Percentiles rank a stretch among this genome's conserved stretches.
Conservation (phyloP, 2,329 filamentous ascomycete genomes). For the Sclerotinia borealis region DNA sequence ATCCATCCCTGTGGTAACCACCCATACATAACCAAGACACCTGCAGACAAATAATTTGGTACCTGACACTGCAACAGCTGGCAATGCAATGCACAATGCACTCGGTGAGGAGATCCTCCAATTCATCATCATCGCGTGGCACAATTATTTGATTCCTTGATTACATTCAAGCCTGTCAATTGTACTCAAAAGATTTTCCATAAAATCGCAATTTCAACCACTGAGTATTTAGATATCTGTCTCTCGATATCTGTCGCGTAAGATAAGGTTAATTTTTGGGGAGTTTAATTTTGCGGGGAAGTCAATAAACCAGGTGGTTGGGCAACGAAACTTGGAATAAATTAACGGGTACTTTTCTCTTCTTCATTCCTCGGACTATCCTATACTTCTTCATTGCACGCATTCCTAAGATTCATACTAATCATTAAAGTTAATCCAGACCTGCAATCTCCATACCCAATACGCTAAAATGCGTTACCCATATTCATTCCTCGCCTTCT, state of each 20-base stretch:
- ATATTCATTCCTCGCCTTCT: not conserved
- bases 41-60: not conserved
- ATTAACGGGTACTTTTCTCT: not conserved
- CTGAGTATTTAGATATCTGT: not conserved
- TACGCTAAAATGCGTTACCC: not conserved
- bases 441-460: not conserved
- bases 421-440: not conserved
- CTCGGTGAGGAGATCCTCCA: not conserved
- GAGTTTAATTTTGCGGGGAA: not conserved
- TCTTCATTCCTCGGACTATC: not conserved
- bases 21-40: no score
- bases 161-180: no score
- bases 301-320: constrained; percentile 3
- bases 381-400: not conserved
- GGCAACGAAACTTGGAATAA: not conserved
- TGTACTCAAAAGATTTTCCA: not conserved
- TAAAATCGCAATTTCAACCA: not conserved
- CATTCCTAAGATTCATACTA: not conserved
- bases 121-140: not conserved
- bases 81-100: not conserved
- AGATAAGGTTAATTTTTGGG: not conserved
- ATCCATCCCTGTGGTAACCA: not conserved
- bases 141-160: no score
- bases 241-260: not conserved
- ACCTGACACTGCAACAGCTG: not conserved